A percentile compares a stretch with the other conserved stretches of the same genome.
phyloP scores from a whole-genome alignment of 2,329 filamentous ascomycete genomes.

The Pseudogymnoascus sp. region DNA sequence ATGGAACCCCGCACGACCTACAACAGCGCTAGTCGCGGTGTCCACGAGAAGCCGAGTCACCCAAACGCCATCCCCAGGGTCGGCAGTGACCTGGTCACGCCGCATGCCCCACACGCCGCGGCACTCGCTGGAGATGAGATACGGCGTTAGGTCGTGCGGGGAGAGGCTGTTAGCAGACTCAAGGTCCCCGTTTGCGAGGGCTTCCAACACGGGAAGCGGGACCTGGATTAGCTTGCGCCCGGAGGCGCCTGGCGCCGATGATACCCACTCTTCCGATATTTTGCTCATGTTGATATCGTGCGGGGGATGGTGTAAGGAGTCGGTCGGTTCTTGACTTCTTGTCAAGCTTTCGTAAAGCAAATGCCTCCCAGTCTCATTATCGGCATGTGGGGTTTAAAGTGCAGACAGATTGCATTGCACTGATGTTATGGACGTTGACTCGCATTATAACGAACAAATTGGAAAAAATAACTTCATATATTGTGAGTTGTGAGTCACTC shows the following conservation, averaged over 20 bases:
- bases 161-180: background rate
- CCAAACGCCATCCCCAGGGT: background rate
- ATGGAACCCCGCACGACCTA: constrained; percentile 13
- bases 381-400: too few species aligned
- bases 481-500: background rate
- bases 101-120: constrained; percentile 3
- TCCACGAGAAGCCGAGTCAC: background rate
- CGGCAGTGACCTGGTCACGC: background rate
- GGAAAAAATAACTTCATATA: background rate
- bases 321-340: too few species aligned
- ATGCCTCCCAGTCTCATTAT: background rate
- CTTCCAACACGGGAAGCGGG: background rate
- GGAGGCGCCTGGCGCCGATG: background rate
- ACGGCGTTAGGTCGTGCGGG: background rate
- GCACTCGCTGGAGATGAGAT: background rate
- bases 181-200: background rate
- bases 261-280: background rate
- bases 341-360: background rate
- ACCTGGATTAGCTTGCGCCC: background rate
- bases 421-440: background rate
- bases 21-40: background rate
- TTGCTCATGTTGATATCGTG: background rate
- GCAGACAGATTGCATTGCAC: too few species aligned
- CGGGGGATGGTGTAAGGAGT: background rate
- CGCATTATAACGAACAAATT: background rate